Evolutionary conservation across 768 basidiomycete genomes (phyloP).

Genomic region (Lentinula sp.): DNA sequence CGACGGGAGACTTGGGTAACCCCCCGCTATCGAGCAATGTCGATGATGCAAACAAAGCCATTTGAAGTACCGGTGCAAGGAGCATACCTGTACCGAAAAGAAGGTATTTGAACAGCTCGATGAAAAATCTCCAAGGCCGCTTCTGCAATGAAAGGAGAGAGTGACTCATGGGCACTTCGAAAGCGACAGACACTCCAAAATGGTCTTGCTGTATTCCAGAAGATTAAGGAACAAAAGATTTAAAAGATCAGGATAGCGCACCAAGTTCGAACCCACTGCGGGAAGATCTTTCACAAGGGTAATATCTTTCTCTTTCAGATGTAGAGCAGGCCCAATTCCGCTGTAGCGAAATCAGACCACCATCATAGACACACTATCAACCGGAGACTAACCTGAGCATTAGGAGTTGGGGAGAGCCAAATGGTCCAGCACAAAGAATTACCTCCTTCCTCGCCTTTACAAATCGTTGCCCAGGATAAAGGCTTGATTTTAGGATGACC

Average conservation of each 20-base stretch:
- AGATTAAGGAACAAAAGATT: background rate
- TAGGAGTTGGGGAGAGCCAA: conserved; percentile 1
- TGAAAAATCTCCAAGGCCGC: conserved; percentile 1
- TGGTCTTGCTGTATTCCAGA: background rate
- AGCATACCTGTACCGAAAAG: conserved; percentile 6
- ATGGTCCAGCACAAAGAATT: background rate
- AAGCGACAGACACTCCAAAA: conserved; percentile 7
- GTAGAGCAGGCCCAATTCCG: conserved; percentile 3
- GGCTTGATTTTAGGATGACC: background rate
- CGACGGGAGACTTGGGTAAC: background rate
- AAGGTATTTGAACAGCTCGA: conserved; percentile 2
- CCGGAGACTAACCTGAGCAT: background rate
- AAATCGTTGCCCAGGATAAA: background rate
- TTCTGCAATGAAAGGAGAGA: conserved; percentile 3
- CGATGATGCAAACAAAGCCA: conserved; percentile 3
- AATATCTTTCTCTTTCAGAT: conserved; percentile 2
- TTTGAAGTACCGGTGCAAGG: conserved; percentile 4
- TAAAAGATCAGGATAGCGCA: background rate
- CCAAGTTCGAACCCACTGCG: conserved; percentile 1
- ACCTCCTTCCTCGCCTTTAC: background rate
- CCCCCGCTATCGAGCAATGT: background rate
- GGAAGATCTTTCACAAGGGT: background rate
- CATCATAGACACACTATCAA: background rate
- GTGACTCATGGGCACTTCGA: background rate
- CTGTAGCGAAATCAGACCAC: background rate